phyloP scores from a whole-genome alignment of 306 rosid genomes.

The Fragaria ananassa region DNA sequence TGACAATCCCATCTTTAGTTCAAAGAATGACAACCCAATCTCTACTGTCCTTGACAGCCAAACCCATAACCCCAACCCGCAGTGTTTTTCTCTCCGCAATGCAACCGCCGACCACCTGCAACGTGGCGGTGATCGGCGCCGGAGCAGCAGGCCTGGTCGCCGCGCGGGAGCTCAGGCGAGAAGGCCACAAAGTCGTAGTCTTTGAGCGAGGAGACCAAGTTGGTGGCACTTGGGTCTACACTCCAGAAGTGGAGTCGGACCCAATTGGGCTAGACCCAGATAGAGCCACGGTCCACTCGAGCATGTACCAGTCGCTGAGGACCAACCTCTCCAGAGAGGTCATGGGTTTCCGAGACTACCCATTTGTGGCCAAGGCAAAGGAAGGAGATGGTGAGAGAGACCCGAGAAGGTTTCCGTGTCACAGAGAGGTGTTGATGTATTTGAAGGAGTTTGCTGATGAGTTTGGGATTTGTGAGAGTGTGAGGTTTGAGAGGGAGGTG shows the following conservation, averaged over 20 bases:
- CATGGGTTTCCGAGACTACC: constrained; percentile 40
- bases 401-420: constrained; percentile 50
- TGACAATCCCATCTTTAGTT: neutral
- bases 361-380: constrained; percentile 25
- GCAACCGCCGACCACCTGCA: constrained; percentile 15
- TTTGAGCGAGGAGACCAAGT: constrained; percentile 31
- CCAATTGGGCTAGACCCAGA: constrained; percentile 29
- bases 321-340: constrained; percentile 38
- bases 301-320: constrained; percentile 36
- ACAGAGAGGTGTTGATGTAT: constrained; percentile 44
- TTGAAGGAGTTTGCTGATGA: constrained; percentile 40
- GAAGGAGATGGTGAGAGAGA: constrained; percentile 29
- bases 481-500: constrained; percentile 43
- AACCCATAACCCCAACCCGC: neutral
- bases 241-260: constrained; percentile 29
- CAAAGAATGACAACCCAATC: neutral
- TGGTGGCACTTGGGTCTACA: constrained; percentile 43
- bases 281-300: constrained; percentile 23
- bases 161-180: constrained; percentile 35
- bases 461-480: constrained; percentile 31
- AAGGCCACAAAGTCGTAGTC: constrained; percentile 30
- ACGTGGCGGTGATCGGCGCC: constrained; percentile 41
- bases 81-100: neutral
- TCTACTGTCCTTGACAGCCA: neutral
- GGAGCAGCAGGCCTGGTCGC: constrained; percentile 34